Evolutionary conservation across 768 basidiomycete genomes (phyloP).

Genomic region (Coprinopsis marcescibilis): DNA sequence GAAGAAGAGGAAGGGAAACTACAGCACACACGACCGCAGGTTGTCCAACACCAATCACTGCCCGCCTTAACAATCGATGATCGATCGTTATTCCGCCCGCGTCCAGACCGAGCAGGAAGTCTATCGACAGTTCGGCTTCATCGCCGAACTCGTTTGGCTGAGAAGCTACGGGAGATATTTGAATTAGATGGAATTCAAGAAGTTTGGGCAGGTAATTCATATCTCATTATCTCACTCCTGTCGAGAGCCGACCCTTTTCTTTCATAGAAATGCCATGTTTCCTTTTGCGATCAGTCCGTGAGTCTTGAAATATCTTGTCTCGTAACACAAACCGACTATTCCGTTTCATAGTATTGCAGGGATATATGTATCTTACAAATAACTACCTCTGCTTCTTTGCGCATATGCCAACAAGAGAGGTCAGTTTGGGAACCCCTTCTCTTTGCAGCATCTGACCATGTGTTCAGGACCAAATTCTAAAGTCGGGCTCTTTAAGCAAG

Average conservation of each 20-base stretch:
- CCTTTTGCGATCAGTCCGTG: constrained; percentile 83
- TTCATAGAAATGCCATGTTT: constrained; percentile 95
- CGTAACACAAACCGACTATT: constrained; percentile 4
- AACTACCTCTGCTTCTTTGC: constrained; percentile 95
- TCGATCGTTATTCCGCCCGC: constrained; percentile 16
- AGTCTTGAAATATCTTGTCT: constrained; percentile 24
- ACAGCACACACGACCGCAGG: constrained; percentile 14
- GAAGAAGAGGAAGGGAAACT: constrained; percentile 45
- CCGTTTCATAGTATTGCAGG: constrained; percentile 70
- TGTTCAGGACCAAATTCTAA: constrained; percentile 80
- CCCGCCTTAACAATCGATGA: constrained; percentile 3
- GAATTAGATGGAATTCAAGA: constrained; percentile 76
- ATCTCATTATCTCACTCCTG: not conserved
- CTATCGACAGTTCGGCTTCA: constrained; percentile 68
- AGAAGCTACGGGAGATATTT: constrained; percentile 87
- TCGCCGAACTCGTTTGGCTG: constrained; percentile 69
- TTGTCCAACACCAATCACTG: constrained; percentile 11
- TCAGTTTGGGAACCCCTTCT: constrained; percentile 24
- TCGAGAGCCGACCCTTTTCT: constrained; percentile 8
- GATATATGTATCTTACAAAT: constrained; percentile 95
- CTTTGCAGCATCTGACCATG: constrained; percentile 7
- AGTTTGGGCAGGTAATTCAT: constrained; percentile 68
- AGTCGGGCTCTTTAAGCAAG: constrained; percentile 87
- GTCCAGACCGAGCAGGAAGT: constrained; percentile 46
- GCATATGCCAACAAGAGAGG: constrained; percentile 87